These are phyloP conservation scores for Rhinocladiella similis DNA, from an alignment of 2,329 filamentous ascomycete genomes.

Conservation along the genomic window DNA sequence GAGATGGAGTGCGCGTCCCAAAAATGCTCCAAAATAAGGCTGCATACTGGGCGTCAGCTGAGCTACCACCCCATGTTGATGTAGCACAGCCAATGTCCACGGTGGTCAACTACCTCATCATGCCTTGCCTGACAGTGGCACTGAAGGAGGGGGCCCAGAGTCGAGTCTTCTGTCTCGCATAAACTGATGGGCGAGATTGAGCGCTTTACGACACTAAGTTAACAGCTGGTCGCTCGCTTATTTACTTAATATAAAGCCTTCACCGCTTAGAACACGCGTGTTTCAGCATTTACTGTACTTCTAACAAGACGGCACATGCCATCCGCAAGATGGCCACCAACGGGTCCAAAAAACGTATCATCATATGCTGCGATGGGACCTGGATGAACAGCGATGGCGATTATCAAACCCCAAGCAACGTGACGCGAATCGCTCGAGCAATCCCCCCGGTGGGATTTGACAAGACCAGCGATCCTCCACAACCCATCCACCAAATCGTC, in stretches of 20 bases:
- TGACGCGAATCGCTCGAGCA: slow-evolving; percentile 36
- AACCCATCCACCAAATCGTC: slow-evolving; percentile 33
- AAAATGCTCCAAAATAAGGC: not conserved
- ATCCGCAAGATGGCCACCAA: slow-evolving; percentile 4
- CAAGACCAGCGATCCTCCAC: slow-evolving; percentile 14
- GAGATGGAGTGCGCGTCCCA: not conserved
- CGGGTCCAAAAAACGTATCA: slow-evolving; percentile 32
- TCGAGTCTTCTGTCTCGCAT: no score
- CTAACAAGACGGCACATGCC: no score
- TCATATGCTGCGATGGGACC: slow-evolving; percentile 38
- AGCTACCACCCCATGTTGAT: no score
- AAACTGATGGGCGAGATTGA: no score
- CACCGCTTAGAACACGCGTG: no score
- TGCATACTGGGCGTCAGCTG: not conserved
- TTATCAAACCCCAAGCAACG: slow-evolving; percentile 34
- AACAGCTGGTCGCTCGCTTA: no score
- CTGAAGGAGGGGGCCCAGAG: no score
- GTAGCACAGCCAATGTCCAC: not conserved
- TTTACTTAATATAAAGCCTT: no score
- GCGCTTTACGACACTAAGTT: no score
- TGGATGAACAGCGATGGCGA: slow-evolving; percentile 36
- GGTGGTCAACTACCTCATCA: not conserved
- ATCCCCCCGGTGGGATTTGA: slow-evolving; percentile 32
- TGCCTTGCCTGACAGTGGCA: no score
- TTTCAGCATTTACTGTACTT: no score